These are phyloP conservation scores for Candida fluviatilis DNA, from an alignment of 805 yeast species.

Conservation along the genomic window DNA sequence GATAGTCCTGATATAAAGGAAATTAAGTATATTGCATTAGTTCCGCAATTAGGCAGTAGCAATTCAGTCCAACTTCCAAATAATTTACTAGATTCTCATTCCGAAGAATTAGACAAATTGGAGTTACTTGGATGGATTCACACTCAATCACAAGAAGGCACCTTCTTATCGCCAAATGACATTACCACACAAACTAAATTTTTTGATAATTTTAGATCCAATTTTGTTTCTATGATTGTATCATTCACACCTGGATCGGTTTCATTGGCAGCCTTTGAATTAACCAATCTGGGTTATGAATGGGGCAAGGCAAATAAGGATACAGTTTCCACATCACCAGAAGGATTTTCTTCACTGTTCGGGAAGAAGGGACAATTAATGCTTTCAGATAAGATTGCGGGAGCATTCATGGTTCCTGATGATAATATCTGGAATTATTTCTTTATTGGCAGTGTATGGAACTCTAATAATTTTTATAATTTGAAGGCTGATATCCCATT, in stretches of 20 bases:
- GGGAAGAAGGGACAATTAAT: conserved; percentile 64
- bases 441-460: conserved; percentile 84
- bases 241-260: conserved; percentile 82
- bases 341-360: conserved; percentile 61
- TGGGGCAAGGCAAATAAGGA: conserved; percentile 77
- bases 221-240: conserved; percentile 57
- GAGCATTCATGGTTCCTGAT: conserved; percentile 83
- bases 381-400: conserved; percentile 70
- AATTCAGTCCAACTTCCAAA: conserved; percentile 61
- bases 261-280: conserved; percentile 61
- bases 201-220: conserved; percentile 36
- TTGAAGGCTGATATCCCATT: conserved; percentile 76
- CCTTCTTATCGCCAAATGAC: conserved; percentile 65
- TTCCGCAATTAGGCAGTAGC: conserved; percentile 82
- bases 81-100: conserved; percentile 35
- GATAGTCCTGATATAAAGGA: conserved; percentile 77
- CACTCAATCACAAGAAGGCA: conserved; percentile 65
- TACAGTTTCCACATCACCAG: conserved; percentile 50
- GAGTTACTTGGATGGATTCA: conserved; percentile 95
- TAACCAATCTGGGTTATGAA: conserved; percentile 59
- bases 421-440: conserved; percentile 87
- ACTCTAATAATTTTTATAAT: conserved; percentile 51
- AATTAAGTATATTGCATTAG: conserved; percentile 65
- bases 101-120: conserved; percentile 36
- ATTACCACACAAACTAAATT: conserved; percentile 54